A percentile compares a stretch with the other conserved stretches of the same genome.
phyloP scores from a whole-genome alignment of 768 basidiomycete species.

The Tricholoma furcatifolium region DNA sequence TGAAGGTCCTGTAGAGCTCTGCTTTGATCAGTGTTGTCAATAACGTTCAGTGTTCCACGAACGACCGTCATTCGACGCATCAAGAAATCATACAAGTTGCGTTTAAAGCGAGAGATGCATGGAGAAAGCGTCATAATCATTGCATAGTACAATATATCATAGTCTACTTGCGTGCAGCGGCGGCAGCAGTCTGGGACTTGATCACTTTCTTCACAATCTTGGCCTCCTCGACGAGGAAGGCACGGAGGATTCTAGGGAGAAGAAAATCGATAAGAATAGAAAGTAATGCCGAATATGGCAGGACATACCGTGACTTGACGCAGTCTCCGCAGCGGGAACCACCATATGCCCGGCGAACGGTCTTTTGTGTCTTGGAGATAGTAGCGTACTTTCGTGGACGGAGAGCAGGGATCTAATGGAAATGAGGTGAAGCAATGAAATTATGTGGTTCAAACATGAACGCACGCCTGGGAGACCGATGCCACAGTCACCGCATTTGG shows the following conservation, averaged over 20 bases:
- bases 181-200: constrained; percentile 65
- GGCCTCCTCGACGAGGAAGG: constrained; percentile 99
- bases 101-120: constrained; percentile 16
- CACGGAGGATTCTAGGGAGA: constrained; percentile 80
- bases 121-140: constrained; percentile 5
- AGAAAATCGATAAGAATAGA: constrained; percentile 9
- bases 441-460: constrained; percentile 4
- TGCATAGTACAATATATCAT: constrained; percentile 12
- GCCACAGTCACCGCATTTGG: constrained; percentile 99
- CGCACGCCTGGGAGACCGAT: constrained; percentile 90
- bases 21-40: too few relatives aligned
- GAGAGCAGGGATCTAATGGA: constrained; percentile 81
- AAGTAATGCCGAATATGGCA: background rate
- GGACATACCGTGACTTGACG: constrained; percentile 85
- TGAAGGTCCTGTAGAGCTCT: too few relatives aligned
- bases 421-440: background rate
- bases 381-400: constrained; percentile 95
- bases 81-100: too few relatives aligned
- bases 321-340: constrained; percentile 96
- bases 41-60: too few relatives aligned
- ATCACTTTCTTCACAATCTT: constrained; percentile 99
- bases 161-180: constrained; percentile 41
- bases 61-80: too few relatives aligned
- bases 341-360: constrained; percentile 94
- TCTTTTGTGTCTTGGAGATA: constrained; percentile 97